Base-by-base conservation (phyloP, 176 grass and related monocot genomes). In the Oryza longistaminata region DNA sequence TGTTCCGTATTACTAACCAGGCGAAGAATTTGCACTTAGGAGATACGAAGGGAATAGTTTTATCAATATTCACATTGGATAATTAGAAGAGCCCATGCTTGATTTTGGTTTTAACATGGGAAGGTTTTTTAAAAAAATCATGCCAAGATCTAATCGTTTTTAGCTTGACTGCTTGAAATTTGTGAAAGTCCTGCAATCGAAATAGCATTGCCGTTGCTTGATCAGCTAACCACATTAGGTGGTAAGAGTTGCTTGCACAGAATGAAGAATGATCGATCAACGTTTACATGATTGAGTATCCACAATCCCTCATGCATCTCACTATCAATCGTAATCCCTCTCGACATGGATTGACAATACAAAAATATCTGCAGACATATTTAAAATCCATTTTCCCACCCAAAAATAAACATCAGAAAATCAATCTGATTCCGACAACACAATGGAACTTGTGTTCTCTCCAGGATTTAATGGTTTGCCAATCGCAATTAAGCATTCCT, bases 301-400 rank as follows among this genome's bases (percentile, higher is more conserved):
- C 19, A 34, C 27, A 26, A 21, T 27, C n/a, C 13, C 19, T 66
- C 37, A 40, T 58, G 10, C 45, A 10, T 40, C 35, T 87, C 85
- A 3, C 71, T 64, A 82, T 82, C 85, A 70, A 26, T 87, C 78
- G 21, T 49, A 24, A 69, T 70, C 85, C 26, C 69, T 79, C 45
- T 80, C 34, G 8, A 29, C 60, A 16, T 40, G 17, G 46, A 70
- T n/a, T 33, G 67, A 42, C 31, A 74, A 42, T 16, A 1, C 7
- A 11, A 11, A 87, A 87, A 81, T 87, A 87, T 68, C 85, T 68
- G 62, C 61, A 55, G 44, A 13, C 16, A 7, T 13, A 26, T 26
- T 79, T 16, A 9, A 79, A 25, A n/a, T 14, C 40, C 52, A 55
- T 7, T 19, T 17, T 70, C 19, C n/a, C 44, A 49, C 52, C 5